Percentiles rank a stretch among this genome's conserved stretches.
These are phyloP conservation scores for Ogataea kodamae DNA, from an alignment of 805 yeast species.

Conservation along the genomic window DNA sequence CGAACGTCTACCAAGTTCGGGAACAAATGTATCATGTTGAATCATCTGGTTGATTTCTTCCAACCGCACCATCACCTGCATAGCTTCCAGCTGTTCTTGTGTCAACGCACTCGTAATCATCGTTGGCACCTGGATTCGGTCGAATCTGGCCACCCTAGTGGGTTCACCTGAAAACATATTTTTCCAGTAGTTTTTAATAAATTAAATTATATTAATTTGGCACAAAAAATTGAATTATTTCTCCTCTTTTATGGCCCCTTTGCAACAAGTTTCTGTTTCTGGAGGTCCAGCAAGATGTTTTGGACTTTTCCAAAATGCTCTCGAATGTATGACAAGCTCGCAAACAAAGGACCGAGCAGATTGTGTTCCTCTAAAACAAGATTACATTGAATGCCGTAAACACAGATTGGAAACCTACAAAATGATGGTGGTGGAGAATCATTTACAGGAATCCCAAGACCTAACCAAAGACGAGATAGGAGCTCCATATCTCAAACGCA, in stretches of 20 bases:
- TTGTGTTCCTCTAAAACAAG: conserved; percentile 32
- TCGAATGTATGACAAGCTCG: conserved; percentile 37
- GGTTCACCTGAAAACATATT: conserved; percentile 5
- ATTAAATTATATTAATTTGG: not conserved
- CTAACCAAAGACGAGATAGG: conserved; percentile 32
- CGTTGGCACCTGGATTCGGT: conserved; percentile 5
- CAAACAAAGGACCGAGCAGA: conserved; percentile 30
- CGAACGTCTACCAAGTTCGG: conserved; percentile 50
- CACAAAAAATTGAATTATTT: not conserved
- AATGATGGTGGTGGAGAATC: conserved; percentile 33
- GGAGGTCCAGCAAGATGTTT: conserved; percentile 40
- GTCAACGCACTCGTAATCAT: conserved; percentile 38
- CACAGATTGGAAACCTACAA: conserved; percentile 36
- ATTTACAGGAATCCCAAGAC: conserved; percentile 29
- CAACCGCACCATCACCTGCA: conserved; percentile 66
- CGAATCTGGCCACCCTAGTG: conserved; percentile 2
- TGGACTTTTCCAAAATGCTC: conserved; percentile 36
- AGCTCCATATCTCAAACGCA: conserved; percentile 38
- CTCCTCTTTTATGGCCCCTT: conserved; percentile 27
- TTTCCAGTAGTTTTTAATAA: not conserved
- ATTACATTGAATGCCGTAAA: conserved; percentile 38
- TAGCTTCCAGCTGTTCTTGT: conserved; percentile 75
- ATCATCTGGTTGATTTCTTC: conserved; percentile 73
- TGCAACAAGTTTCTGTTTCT: conserved; percentile 33
- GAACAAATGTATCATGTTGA: conserved; percentile 47